Evolutionary conservation across 2,329 filamentous ascomycete genomes (phyloP).

Genomic region (Fusarium mexicanum): DNA sequence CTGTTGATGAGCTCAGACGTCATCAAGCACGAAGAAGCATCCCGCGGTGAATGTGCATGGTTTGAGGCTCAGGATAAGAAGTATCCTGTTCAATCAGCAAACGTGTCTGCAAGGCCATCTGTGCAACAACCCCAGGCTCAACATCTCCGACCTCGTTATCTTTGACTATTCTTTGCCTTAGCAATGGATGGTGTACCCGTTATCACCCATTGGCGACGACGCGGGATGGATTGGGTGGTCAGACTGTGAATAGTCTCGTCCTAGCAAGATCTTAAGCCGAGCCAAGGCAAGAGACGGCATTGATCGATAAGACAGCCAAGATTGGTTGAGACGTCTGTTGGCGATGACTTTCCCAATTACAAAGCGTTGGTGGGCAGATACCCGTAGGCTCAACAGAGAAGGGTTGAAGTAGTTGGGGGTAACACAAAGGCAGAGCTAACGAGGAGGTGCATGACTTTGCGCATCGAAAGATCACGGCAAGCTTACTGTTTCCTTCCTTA

Average conservation of each 20-base stretch:
- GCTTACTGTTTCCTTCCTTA: neutral
- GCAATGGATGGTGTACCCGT: constrained; percentile 1
- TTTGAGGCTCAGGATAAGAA: neutral
- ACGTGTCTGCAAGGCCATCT: neutral
- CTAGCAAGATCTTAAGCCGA: constrained; percentile 18
- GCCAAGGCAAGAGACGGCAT: constrained; percentile 13
- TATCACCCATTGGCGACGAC: neutral
- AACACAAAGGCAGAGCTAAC: constrained; percentile 27
- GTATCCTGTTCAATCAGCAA: neutral
- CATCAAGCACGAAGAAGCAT: constrained; percentile 2
- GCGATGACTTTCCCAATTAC: neutral
- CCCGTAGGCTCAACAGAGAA: constrained; percentile 15
- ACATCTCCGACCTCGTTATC: constrained; percentile 2
- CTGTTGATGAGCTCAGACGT: constrained; percentile 6
- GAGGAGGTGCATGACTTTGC: constrained; percentile 6
- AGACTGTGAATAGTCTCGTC: constrained; percentile 12
- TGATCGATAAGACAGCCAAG: neutral
- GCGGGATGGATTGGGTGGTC: constrained; percentile 12
- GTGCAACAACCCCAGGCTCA: constrained; percentile 10
- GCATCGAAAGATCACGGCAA: constrained; percentile 11
- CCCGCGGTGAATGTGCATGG: neutral
- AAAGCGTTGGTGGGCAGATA: constrained; percentile 1
- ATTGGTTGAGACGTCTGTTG: constrained; percentile 1
- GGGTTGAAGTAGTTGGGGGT: constrained; percentile 23
- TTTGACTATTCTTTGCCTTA: neutral